These are phyloP conservation scores for Monosporascus cannonballus DNA, from an alignment of 2,329 filamentous ascomycete genomes.

Conservation along the genomic window DNA sequence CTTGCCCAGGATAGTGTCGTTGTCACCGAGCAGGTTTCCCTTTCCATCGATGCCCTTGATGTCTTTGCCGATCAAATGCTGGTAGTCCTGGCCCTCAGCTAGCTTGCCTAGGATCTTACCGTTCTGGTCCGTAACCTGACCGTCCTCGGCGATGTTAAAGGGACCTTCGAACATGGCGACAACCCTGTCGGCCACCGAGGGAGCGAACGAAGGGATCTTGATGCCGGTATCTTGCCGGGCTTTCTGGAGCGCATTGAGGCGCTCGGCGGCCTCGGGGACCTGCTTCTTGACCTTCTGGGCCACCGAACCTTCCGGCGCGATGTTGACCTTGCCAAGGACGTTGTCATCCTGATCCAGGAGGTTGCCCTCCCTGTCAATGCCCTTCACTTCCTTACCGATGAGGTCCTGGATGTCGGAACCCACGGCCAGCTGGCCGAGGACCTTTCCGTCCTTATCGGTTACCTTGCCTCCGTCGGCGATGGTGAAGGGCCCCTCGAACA, in stretches of 20 bases:
- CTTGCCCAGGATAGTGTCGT: conserved; percentile 58
- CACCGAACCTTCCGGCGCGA: conserved; percentile 38
- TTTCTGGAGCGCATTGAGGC: conserved; percentile 36
- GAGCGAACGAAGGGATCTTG: conserved; percentile 25
- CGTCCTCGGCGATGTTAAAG: conserved; percentile 38
- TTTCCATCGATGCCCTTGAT: conserved; percentile 61
- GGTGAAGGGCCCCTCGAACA: conserved; percentile 44
- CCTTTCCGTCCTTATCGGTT: conserved; percentile 50
- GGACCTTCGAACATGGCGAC: conserved; percentile 26
- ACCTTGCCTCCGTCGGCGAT: conserved; percentile 50
- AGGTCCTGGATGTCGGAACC: conserved; percentile 31
- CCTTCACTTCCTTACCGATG: conserved; percentile 57
- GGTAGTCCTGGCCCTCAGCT: conserved; percentile 23
- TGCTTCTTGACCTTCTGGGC: conserved; percentile 24
- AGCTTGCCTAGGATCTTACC: conserved; percentile 30
- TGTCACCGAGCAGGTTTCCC: conserved; percentile 61
- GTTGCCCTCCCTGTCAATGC: conserved; percentile 58
- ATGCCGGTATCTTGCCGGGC: conserved; percentile 11
- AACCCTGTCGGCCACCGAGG: conserved; percentile 25
- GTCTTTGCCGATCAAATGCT: conserved; percentile 46
- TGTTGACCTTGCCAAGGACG: conserved; percentile 54
- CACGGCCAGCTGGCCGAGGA: conserved; percentile 40
- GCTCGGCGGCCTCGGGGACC: conserved; percentile 25
- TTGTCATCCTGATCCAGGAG: conserved; percentile 59
- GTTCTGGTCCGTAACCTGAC: conserved; percentile 42